Evolutionary conservation across 257 asterid genomes (phyloP).

Genomic region (Solanum medicagineum): DNA sequence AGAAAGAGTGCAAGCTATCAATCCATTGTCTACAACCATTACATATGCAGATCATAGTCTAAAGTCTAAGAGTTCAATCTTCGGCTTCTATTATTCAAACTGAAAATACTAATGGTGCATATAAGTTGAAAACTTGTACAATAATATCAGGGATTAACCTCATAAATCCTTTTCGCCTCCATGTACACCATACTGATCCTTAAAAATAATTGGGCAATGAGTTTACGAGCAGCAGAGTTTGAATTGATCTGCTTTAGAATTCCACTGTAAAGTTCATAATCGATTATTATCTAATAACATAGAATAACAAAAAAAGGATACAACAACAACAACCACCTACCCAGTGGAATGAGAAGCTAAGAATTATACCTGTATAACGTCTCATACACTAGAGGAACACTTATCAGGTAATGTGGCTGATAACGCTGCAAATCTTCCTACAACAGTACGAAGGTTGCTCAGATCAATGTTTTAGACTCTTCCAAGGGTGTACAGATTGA

Average conservation of each 20-base stretch:
- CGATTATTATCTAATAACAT: neutral
- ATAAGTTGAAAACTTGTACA: neutral
- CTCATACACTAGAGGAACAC: constrained; percentile 89
- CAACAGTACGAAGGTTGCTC: constrained; percentile 9
- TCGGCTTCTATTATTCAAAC: neutral
- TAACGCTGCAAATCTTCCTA: constrained; percentile 75
- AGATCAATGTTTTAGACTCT: neutral
- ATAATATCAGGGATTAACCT: constrained; percentile 26
- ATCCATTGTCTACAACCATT: neutral
- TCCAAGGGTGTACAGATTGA: neutral
- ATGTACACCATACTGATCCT: constrained; percentile 68
- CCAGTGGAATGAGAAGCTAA: neutral
- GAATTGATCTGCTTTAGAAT: constrained; percentile 72
- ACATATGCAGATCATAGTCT: neutral
- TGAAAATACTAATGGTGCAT: neutral
- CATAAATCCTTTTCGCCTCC: constrained; percentile 79
- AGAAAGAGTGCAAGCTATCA: neutral
- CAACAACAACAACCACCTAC: neutral
- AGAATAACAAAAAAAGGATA: neutral
- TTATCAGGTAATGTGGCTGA: constrained; percentile 72
- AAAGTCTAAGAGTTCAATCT: neutral
- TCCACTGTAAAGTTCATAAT: constrained; percentile 34
- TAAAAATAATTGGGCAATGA: constrained; percentile 53
- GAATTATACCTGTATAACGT: constrained; percentile 64
- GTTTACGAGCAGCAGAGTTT: constrained; percentile 51